Evolutionary conservation across 2,329 filamentous ascomycete genomes (phyloP), one percentile per base, ranked within the genome.

Genomic region (Microsporum ferrugineum): DNA sequence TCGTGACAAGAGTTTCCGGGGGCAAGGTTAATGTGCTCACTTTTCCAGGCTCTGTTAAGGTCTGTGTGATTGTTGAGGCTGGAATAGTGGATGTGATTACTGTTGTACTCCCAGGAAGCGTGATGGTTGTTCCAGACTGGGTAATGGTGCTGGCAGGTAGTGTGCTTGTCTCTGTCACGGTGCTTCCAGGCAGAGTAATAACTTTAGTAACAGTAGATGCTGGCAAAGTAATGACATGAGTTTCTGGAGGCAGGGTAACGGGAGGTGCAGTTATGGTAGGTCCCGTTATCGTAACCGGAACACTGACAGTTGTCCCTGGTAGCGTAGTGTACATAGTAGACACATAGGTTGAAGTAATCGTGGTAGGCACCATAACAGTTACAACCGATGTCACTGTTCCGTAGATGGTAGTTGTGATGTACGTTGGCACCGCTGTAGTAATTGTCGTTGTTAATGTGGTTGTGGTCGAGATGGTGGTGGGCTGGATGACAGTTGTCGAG

Each of bases 301-400:
- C 14, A 14, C 12, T 55, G 14, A 58, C 17, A 6, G 58, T 60
- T 3, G 60, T 34, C 10, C 36, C 57, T 8, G 43, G 38, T 17
- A 62, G 31, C 6, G 59, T 60, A n/a, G 60, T 61, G 3, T 62
- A 63, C 8, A 66, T 56, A 2, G 64, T 67, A 1, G 63, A 61
- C 8, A 61, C 62, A 34, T 60, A 61, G 7, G 17, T 63, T 10
- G 62, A 64, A 6, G 70, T 75, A n/a, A 73, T 39, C 0, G 71
- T 75, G 14, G 71, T 60, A 0, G 73, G 75, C 5, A 69, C 65
- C 10, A 65, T 68, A 0, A 72, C 75, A 23, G 66, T 65, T 2
- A 68, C 66, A 6, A 63, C 49, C n/a, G 64, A 64, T 5, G 67
- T 65, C 4, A 63, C 14, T 0, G 69, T 71, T 2, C 68, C 63